These are phyloP conservation scores for Blepharisma japonicum DNA, from an alignment of 73 alveolate species.

Conservation along the genomic window DNA sequence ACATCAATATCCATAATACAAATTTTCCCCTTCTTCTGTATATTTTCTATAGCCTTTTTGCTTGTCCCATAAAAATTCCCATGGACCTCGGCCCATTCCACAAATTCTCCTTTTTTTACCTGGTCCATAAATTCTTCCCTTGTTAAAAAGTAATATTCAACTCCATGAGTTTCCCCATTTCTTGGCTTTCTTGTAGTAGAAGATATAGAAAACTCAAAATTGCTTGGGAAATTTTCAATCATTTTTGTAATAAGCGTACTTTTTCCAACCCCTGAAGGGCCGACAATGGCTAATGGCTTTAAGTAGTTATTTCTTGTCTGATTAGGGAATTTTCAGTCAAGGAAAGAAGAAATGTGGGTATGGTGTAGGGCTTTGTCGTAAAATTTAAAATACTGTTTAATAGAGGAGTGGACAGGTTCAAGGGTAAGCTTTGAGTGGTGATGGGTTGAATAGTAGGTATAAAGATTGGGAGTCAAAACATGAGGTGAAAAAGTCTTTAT, in stretches of 20 bases:
- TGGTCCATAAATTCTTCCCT: slow-evolving; percentile 71
- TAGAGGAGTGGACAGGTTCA: too few species aligned
- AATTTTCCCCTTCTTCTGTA: slow-evolving; percentile 64
- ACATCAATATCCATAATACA: slow-evolving; percentile 87
- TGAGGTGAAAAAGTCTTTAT: too few species aligned
- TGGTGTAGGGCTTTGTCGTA: too few species aligned
- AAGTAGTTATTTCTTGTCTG: too few species aligned
- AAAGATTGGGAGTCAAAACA: too few species aligned
- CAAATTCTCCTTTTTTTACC: slow-evolving; percentile 56
- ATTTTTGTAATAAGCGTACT: slow-evolving; percentile 66
- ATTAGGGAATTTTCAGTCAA: too few species aligned
- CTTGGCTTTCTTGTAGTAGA: slow-evolving; percentile 80
- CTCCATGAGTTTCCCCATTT: slow-evolving; percentile 80
- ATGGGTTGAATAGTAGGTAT: too few species aligned
- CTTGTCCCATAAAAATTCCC: slow-evolving; percentile 86
- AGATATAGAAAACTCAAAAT: slow-evolving; percentile 63
- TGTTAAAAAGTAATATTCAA: slow-evolving; percentile 73
- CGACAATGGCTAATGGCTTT: slow-evolving; percentile 54
- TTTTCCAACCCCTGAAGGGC: slow-evolving; percentile 96
- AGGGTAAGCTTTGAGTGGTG: too few species aligned
- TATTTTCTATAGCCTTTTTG: slow-evolving; percentile 57
- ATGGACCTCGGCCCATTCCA: slow-evolving; percentile 78
- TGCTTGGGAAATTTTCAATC: slow-evolving; percentile 56
- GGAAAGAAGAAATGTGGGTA: too few species aligned
- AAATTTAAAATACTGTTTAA: too few species aligned